phyloP scores from a whole-genome alignment of 805 yeast species.

The Sugiyamaella floridensis region DNA sequence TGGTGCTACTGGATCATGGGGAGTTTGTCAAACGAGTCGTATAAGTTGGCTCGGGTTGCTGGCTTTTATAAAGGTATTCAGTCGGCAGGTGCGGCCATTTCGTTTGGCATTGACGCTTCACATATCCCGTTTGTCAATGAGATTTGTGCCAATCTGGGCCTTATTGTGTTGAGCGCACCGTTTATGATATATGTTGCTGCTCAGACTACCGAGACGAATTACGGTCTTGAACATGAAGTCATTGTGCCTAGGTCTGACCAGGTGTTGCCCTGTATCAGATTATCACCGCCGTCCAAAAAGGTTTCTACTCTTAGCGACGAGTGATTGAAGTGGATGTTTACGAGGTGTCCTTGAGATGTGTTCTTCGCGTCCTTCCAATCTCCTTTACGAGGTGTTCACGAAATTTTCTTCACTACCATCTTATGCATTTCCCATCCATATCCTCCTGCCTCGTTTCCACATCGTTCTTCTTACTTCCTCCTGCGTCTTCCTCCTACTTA shows the following conservation, averaged over 20 bases:
- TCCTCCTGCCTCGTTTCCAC: too few species aligned
- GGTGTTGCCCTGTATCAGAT: not conserved
- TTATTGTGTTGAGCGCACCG: conserved; percentile 14
- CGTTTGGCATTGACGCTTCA: conserved; percentile 32
- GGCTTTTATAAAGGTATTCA: conserved; percentile 45
- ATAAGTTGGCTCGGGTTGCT: conserved; percentile 41
- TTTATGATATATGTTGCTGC: conserved; percentile 14
- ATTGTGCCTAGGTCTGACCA: conserved; percentile 6
- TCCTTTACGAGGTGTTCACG: too few species aligned
- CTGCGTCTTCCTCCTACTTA: too few species aligned
- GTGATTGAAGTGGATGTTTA: too few species aligned
- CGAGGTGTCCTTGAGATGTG: too few species aligned
- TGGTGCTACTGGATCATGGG: conserved; percentile 42
- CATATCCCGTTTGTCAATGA: conserved; percentile 16
- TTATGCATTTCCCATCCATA: too few species aligned
- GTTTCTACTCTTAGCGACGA: too few species aligned
- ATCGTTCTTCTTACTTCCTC: too few species aligned
- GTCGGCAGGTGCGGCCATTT: conserved; percentile 44
- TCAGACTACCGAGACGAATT: conserved; percentile 12
- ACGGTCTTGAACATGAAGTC: conserved; percentile 14
- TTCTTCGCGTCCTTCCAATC: too few species aligned
- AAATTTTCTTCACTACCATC: too few species aligned
- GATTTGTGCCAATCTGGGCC: conserved; percentile 12
- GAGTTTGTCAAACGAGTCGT: conserved; percentile 41
- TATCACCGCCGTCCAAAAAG: too few species aligned